Percentiles rank a stretch among this genome's conserved stretches.
Conservation (phyloP, 495 filamentous ascomycete genomes). For the Xylaria acuta region DNA sequence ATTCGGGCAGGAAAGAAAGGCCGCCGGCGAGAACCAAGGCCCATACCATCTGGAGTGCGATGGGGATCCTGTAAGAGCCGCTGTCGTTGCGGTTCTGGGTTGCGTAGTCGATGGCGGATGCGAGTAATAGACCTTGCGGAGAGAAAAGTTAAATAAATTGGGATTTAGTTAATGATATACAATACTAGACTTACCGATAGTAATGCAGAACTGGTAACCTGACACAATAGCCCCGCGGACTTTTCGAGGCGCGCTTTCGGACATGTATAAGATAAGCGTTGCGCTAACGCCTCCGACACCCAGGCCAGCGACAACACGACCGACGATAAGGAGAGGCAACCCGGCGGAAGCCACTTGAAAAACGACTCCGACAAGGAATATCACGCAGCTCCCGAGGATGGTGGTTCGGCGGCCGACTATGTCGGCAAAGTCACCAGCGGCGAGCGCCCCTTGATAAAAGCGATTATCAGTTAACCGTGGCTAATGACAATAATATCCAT, state of each 20-base stretch:
- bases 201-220: slow-evolving; percentile 80
- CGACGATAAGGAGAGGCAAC: slow-evolving; percentile 65
- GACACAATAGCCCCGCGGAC: slow-evolving; percentile 77
- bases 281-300: slow-evolving; percentile 79
- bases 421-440: slow-evolving; percentile 74
- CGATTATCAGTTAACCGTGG: neutral
- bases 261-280: slow-evolving; percentile 80
- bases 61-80: slow-evolving; percentile 75
- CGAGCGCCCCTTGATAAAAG: slow-evolving; percentile 57
- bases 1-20: slow-evolving; percentile 72
- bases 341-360: slow-evolving; percentile 58
- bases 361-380: slow-evolving; percentile 69
- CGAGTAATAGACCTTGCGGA: slow-evolving; percentile 61
- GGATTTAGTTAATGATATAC: neutral
- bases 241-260: slow-evolving; percentile 69
- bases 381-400: slow-evolving; percentile 66
- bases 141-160: neutral
- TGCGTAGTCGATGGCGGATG: slow-evolving; percentile 73
- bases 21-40: slow-evolving; percentile 68
- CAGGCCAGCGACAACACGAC: slow-evolving; percentile 73
- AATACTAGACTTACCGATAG: slow-evolving; percentile 56
- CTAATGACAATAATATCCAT: neutral
- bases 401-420: slow-evolving; percentile 71
- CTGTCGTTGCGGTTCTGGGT: slow-evolving; percentile 67
- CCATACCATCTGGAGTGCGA: slow-evolving; percentile 73